A percentile compares a stretch with the other conserved stretches of the same genome.
phyloP scores from a whole-genome alignment of 805 yeast species.

The Barnettozyma siamensis region DNA sequence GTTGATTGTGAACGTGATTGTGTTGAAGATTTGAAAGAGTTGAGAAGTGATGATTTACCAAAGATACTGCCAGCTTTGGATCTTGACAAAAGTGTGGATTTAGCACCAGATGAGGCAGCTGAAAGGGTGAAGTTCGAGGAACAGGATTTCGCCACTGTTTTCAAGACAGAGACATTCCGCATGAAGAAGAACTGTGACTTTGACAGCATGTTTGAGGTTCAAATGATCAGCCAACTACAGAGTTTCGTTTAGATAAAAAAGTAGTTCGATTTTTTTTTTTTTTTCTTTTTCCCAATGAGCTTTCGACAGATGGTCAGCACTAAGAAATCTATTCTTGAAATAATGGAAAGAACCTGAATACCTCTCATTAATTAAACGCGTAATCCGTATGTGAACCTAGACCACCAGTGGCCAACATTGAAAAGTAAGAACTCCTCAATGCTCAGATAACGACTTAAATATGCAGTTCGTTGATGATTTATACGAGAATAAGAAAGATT shows the following conservation, averaged over 20 bases:
- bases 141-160: conserved; percentile 22
- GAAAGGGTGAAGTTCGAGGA: conserved; percentile 17
- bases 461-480: no score
- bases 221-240: no score
- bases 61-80: conserved; percentile 4
- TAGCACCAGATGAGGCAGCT: background rate
- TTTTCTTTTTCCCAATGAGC: background rate
- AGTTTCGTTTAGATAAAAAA: background rate
- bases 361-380: no score
- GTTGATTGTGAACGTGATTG: conserved; percentile 11
- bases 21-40: conserved; percentile 1
- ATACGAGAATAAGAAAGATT: no score
- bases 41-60: background rate
- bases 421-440: conserved; percentile 14
- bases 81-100: background rate
- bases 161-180: conserved; percentile 43
- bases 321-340: no score
- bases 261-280: background rate
- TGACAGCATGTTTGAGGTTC: conserved; percentile 27
- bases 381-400: no score
- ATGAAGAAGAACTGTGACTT: conserved; percentile 55
- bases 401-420: no score
- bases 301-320: no score
- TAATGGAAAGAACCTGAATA: no score
- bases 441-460: no score